A percentile compares a stretch with the other conserved stretches of the same genome.
Evolutionary conservation across 1,284 basidiomycete genomes (phyloP).

Genomic region (Tremellales sp.): DNA sequence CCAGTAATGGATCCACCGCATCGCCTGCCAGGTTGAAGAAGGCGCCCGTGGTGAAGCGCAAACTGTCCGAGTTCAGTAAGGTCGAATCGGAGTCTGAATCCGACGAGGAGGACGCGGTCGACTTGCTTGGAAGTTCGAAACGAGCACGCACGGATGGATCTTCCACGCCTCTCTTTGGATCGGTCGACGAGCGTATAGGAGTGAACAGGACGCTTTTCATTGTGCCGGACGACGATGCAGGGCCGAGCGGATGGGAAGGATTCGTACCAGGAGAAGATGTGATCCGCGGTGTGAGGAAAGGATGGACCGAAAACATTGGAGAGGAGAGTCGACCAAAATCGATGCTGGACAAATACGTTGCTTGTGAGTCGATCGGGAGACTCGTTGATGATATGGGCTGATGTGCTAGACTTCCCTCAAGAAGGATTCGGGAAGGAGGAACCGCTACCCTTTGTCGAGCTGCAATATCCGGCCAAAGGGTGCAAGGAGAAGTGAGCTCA

Average conservation of each 20-base stretch:
- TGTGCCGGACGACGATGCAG: constrained; percentile 27
- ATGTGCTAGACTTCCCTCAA: constrained; percentile 40
- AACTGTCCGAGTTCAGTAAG: constrained; percentile 3
- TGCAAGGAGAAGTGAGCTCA: constrained; percentile 40
- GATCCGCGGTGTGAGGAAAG: constrained; percentile 20
- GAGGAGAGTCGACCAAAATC: constrained; percentile 7
- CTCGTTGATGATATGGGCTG: not conserved
- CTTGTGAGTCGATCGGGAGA: constrained; percentile 23
- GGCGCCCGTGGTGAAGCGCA: constrained; percentile 7
- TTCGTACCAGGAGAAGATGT: constrained; percentile 37
- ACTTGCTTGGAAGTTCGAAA: constrained; percentile 10
- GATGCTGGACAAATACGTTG: constrained; percentile 26
- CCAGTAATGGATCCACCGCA: not conserved
- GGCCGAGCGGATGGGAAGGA: constrained; percentile 29
- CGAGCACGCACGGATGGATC: constrained; percentile 2
- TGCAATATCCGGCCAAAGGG: constrained; percentile 47
- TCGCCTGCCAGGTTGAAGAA: not conserved
- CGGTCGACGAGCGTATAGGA: constrained; percentile 1
- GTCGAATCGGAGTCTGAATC: constrained; percentile 13
- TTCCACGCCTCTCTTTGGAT: constrained; percentile 3
- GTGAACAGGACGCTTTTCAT: constrained; percentile 27
- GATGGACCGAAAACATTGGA: constrained; percentile 27
- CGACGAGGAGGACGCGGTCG: constrained; percentile 18
- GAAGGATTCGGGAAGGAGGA: constrained; percentile 41
- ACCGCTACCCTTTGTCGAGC: constrained; percentile 39